Evolutionary conservation across 164 flowering plant species (phyloP).

Genomic region (Berberis vulgaris): DNA sequence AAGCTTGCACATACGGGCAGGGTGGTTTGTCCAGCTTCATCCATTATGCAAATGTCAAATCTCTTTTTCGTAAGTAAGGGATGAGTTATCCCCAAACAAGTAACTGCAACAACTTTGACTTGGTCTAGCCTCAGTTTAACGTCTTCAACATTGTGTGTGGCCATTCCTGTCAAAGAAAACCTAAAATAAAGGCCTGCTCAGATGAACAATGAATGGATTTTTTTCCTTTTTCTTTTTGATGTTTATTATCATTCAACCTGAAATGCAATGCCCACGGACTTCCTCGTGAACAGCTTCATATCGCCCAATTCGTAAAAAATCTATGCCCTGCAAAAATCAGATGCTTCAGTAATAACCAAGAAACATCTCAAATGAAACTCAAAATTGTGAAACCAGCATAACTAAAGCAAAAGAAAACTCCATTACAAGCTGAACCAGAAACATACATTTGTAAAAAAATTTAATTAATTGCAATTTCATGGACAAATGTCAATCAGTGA

Average conservation of each 20-base stretch:
- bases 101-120: slow-evolving; percentile 83
- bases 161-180: slow-evolving; percentile 33
- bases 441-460: background rate
- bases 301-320: slow-evolving; percentile 88
- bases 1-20: slow-evolving; percentile 59
- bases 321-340: slow-evolving; percentile 51
- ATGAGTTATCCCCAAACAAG: slow-evolving; percentile 83
- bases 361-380: background rate
- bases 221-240: too few relatives aligned
- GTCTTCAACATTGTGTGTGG: slow-evolving; percentile 47
- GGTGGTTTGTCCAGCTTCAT: slow-evolving; percentile 98
- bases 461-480: too few relatives aligned
- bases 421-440: background rate
- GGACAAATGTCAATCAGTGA: too few relatives aligned
- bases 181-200: background rate
- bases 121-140: slow-evolving; percentile 52
- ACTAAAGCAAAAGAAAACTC: background rate
- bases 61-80: slow-evolving; percentile 77
- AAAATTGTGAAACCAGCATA: too few relatives aligned
- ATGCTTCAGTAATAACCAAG: slow-evolving; percentile 8
- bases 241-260: slow-evolving; percentile 36
- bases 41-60: slow-evolving; percentile 96
- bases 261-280: slow-evolving; percentile 59
- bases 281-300: slow-evolving; percentile 77
- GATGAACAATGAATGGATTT: background rate